Conservation (phyloP, 495 filamentous ascomycete species). For the Talaromyces trachyspermus region DNA sequence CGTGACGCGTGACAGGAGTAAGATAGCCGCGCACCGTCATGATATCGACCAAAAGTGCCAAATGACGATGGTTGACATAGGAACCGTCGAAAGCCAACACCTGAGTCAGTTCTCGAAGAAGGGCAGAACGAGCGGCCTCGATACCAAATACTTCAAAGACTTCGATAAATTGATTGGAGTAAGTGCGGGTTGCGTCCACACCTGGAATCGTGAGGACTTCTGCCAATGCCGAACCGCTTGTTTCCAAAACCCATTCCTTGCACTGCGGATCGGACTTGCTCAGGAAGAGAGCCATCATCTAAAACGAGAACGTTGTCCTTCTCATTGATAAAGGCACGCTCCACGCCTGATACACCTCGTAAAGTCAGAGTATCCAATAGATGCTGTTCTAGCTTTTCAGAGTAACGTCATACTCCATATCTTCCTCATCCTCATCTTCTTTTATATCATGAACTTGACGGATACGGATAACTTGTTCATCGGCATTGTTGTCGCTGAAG, state of each 20-base stretch:
- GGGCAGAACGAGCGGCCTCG: slow-evolving; percentile 77
- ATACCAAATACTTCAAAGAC: slow-evolving; percentile 92
- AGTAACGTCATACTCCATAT: slow-evolving; percentile 81
- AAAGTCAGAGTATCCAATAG: slow-evolving; percentile 84
- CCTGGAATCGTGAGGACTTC: slow-evolving; percentile 79
- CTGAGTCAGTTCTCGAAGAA: slow-evolving; percentile 79
- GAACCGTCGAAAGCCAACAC: slow-evolving; percentile 97
- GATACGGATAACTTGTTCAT: slow-evolving; percentile 88
- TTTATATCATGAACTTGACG: slow-evolving; percentile 67
- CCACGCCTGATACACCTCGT: slow-evolving; percentile 80
- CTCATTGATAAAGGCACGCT: slow-evolving; percentile 86
- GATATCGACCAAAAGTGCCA: slow-evolving; percentile 92
- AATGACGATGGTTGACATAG: slow-evolving; percentile 97
- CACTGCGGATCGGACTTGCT: slow-evolving; percentile 63
- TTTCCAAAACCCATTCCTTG: slow-evolving; percentile 93
- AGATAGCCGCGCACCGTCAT: slow-evolving; percentile 93
- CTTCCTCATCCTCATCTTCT: slow-evolving; percentile 71
- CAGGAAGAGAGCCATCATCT: slow-evolving; percentile 57
- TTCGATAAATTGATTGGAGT: slow-evolving; percentile 92
- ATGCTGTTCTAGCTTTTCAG: slow-evolving; percentile 84
- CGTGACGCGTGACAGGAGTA: slow-evolving; percentile 93
- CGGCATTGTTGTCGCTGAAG: slow-evolving; percentile 96
- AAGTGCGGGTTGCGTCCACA: slow-evolving; percentile 83
- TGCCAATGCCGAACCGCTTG: slow-evolving; percentile 75
- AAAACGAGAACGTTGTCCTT: slow-evolving; percentile 55